phyloP scores from a whole-genome alignment of 2,329 filamentous ascomycete species.

The Tolypocladium paradoxum region DNA sequence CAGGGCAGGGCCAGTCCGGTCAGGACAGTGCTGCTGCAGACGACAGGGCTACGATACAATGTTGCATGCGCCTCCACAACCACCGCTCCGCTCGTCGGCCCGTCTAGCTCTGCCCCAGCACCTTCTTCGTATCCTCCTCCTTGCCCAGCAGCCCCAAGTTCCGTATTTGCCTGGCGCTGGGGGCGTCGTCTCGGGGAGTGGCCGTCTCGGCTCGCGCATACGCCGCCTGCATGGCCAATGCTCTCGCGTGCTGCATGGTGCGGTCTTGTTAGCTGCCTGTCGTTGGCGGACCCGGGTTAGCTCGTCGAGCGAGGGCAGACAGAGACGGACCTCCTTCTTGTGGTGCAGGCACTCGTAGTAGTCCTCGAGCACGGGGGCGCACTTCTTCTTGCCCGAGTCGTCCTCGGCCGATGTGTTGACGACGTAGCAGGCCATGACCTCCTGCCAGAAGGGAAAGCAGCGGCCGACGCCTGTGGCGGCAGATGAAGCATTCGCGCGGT shows the following conservation, averaged over 20 bases:
- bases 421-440: slow-evolving; percentile 96
- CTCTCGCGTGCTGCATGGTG: slow-evolving; percentile 58
- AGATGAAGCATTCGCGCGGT: slow-evolving; percentile 1
- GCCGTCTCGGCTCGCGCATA: slow-evolving; percentile 71
- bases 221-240: slow-evolving; percentile 67
- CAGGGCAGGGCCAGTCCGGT: neutral
- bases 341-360: slow-evolving; percentile 99
- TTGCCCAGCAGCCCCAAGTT: slow-evolving; percentile 75
- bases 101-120: slow-evolving; percentile 27
- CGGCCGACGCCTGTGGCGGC: slow-evolving; percentile 46
- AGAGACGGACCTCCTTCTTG: slow-evolving; percentile 78
- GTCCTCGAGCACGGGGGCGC: slow-evolving; percentile 75
- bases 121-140: slow-evolving; percentile 65
- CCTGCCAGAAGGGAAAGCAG: slow-evolving; percentile 99
- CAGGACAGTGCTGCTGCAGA: neutral
- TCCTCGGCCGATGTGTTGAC: slow-evolving; percentile 79
- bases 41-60: neutral
- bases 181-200: slow-evolving; percentile 67
- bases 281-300: neutral
- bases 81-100: neutral
- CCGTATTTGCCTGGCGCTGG: slow-evolving; percentile 76
- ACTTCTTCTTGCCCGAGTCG: slow-evolving; percentile 76
- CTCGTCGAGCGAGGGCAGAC: neutral
- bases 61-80: neutral
- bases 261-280: slow-evolving; percentile 1